These are phyloP conservation scores for Plantago coronopus DNA, from an alignment of 305 asterid genomes.

Conservation along the genomic window DNA sequence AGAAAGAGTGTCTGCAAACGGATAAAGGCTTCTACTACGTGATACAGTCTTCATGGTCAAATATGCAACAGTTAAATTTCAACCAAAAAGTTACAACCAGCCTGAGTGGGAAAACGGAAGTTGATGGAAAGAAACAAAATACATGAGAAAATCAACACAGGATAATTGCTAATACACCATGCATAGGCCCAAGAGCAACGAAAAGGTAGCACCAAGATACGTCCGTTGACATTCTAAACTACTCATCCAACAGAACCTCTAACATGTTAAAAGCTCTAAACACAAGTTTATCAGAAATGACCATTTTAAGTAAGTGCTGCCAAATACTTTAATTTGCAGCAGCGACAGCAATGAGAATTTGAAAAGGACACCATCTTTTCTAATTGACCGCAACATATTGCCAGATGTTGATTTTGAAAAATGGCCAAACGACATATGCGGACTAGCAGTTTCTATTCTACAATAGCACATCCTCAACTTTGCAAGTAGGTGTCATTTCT, in stretches of 20 bases:
- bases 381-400: background rate
- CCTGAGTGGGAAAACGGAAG: background rate
- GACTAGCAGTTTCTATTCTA: background rate
- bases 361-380: background rate
- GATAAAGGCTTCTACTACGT: background rate
- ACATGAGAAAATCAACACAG: background rate
- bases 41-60: background rate
- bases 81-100: background rate
- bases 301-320: background rate
- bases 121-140: background rate
- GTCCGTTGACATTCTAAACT: background rate
- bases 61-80: background rate
- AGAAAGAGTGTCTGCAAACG: background rate
- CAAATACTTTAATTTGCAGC: background rate
- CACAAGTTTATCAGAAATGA: background rate
- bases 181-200: background rate
- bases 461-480: background rate
- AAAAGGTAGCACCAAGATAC: background rate
- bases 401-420: background rate
- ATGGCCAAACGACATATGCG: background rate
- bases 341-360: background rate
- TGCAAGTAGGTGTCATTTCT: background rate
- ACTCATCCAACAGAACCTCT: background rate
- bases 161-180: too few relatives aligned
- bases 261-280: too few relatives aligned